phyloP scores from a whole-genome alignment of 148 eudicot species.

The Amaranthus cruentus region DNA sequence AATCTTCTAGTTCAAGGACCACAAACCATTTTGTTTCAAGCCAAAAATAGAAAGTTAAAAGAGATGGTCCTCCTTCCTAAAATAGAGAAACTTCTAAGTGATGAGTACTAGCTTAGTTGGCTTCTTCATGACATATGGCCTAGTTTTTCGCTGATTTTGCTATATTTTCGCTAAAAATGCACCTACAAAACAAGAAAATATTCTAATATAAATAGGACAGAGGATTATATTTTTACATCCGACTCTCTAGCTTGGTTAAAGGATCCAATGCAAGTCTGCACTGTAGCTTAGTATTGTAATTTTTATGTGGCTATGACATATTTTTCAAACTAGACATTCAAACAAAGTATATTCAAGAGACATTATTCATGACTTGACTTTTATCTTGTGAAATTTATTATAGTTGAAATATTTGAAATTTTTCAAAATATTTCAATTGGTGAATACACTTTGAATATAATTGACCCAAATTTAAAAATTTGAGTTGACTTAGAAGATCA shows the following conservation, averaged over 20 bases:
- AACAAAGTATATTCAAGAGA: neutral
- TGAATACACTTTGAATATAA: too few relatives aligned
- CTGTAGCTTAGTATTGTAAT: neutral
- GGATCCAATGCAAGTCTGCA: constrained; percentile 19
- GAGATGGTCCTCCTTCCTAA: constrained; percentile 21
- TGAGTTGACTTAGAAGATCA: too few relatives aligned
- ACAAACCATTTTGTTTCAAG: constrained; percentile 12
- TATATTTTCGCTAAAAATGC: too few relatives aligned
- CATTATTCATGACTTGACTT: neutral
- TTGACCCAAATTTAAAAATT: too few relatives aligned
- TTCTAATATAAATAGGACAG: too few relatives aligned
- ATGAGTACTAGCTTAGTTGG: neutral
- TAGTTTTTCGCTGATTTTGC: constrained; percentile 5
- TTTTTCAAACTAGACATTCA: neutral
- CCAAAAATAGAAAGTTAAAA: constrained; percentile 15
- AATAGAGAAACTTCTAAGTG: constrained; percentile 18
- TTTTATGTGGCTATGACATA: too few relatives aligned
- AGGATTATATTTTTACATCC: neutral
- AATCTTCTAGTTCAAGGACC: constrained; percentile 15
- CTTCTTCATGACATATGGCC: neutral
- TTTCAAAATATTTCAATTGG: too few relatives aligned
- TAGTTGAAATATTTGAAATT: too few relatives aligned
- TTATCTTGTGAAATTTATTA: too few relatives aligned
- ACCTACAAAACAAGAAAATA: too few relatives aligned
- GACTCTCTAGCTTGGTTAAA: neutral